phyloP scores from a whole-genome alignment of 768 basidiomycete species.

The Russula compacta region DNA sequence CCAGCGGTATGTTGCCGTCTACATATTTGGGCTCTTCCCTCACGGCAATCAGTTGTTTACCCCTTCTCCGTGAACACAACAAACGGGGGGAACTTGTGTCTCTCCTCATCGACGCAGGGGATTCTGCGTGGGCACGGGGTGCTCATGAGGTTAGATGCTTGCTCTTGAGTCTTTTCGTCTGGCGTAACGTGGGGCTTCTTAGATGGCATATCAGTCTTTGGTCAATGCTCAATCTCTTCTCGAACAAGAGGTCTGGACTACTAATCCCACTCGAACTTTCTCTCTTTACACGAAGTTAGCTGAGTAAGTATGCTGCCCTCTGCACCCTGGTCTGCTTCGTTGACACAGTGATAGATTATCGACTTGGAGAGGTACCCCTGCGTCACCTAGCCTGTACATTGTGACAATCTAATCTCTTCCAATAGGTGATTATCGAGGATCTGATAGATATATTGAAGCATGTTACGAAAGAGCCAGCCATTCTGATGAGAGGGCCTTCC shows the following conservation, averaged over 20 bases:
- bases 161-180: neutral
- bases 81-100: conserved; percentile 52
- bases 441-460: conserved; percentile 45
- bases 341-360: conserved; percentile 34
- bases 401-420: neutral
- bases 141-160: conserved; percentile 53
- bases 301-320: conserved; percentile 38
- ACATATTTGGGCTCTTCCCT: neutral
- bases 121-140: conserved; percentile 61
- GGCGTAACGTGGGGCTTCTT: neutral
- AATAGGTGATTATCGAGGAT: conserved; percentile 44
- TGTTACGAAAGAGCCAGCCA: conserved; percentile 41
- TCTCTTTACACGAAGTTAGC: conserved; percentile 48
- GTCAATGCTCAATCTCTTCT: conserved; percentile 49
- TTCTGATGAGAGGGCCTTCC: conserved; percentile 46
- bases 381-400: neutral
- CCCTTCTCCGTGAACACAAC: conserved; percentile 49
- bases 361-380: conserved; percentile 50
- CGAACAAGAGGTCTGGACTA: conserved; percentile 44
- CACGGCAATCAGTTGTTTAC: conserved; percentile 42
- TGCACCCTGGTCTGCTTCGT: neutral
- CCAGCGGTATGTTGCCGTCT: conserved; percentile 36
- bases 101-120: conserved; percentile 58
- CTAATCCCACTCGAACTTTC: conserved; percentile 40
- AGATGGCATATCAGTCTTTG: conserved; percentile 59